Base-by-base conservation (phyloP, 2,329 filamentous ascomycete genomes). In the Colletotrichum musicola region DNA sequence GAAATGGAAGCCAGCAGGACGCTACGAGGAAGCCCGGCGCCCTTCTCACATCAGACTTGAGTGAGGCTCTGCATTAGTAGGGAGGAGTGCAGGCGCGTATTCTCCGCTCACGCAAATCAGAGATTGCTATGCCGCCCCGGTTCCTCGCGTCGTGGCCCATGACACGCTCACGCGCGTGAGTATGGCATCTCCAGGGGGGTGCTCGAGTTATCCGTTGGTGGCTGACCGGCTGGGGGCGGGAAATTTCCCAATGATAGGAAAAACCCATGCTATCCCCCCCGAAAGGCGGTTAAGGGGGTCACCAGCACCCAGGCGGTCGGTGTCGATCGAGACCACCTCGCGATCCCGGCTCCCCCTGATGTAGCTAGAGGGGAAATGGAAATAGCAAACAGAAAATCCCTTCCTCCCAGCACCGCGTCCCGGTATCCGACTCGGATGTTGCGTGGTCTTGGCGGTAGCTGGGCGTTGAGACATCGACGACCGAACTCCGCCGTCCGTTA, bases 61-160 rank as follows among this genome's bases (percentile, higher is more conserved):
- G 30, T 68, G 62, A 65, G 65, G 65, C 65, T 68, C 65, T 68
- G 63, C 62, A 58, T 69, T 42, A 49, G 12, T n/a, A 44, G 50
- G 51, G 30, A 53, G 63, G 56, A 69, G n/a, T 47, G 50, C 55
- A 61, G 49, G 35, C 47, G 46, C 7, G 38, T 18, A 22, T 46
- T 22, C 44, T 60, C 55, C 55, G 49, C 61, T 49, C 20, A 51
- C 47, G 16, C 4, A 18, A 35, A 53, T 7, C 9, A 56, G 22
- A 49, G 14, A 44, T 14, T 38, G 42, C 61, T 61, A 54, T 68
- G 30, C 53, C 40, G 60, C 47, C 60, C 27, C n/a, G 20, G 7
- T 35, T 42, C 22, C 51, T 25, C 20, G 30, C 27, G 27, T 44
- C 25, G 25, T 62, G 27, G 27, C 64, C 53, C 18, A 59, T 64